Percentiles rank a stretch among this genome's conserved stretches.
phyloP scores from a whole-genome alignment of 2,329 filamentous ascomycete species.

The Westerdykella sp. region DNA sequence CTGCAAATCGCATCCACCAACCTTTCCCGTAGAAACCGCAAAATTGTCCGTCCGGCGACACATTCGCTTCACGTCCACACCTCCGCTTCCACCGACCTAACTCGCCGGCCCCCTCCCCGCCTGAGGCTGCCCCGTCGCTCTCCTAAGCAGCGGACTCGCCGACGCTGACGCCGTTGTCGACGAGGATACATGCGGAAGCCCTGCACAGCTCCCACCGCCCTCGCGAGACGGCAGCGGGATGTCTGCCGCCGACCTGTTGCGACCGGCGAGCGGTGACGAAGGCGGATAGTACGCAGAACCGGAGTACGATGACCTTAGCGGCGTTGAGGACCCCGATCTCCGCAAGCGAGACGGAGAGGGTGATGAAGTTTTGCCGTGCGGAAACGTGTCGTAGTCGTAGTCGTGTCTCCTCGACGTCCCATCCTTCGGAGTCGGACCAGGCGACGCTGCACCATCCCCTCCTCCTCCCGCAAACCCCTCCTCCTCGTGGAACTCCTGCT shows the following conservation, averaged over 20 bases:
- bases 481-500: slow-evolving; percentile 27
- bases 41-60: too few relatives aligned
- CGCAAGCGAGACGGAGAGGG: slow-evolving; percentile 10
- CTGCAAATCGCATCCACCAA: too few relatives aligned
- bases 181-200: neutral
- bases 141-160: slow-evolving; percentile 30
- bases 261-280: slow-evolving; percentile 9
- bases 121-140: slow-evolving; percentile 26
- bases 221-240: slow-evolving; percentile 13
- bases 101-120: too few relatives aligned
- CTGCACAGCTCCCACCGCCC: neutral
- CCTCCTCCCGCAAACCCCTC: slow-evolving; percentile 4
- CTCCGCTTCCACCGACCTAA: too few relatives aligned
- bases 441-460: slow-evolving; percentile 5
- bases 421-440: neutral
- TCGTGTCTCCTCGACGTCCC: neutral
- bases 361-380: slow-evolving; percentile 13
- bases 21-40: too few relatives aligned
- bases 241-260: slow-evolving; percentile 12
- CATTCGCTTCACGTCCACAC: too few relatives aligned
- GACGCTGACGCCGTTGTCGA: slow-evolving; percentile 14
- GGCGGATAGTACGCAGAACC: neutral
- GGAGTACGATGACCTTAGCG: slow-evolving; percentile 7
- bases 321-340: slow-evolving; percentile 10
- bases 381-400: slow-evolving; percentile 30